phyloP scores from a whole-genome alignment of 495 filamentous ascomycete genomes.

The Penicillium taxi region DNA sequence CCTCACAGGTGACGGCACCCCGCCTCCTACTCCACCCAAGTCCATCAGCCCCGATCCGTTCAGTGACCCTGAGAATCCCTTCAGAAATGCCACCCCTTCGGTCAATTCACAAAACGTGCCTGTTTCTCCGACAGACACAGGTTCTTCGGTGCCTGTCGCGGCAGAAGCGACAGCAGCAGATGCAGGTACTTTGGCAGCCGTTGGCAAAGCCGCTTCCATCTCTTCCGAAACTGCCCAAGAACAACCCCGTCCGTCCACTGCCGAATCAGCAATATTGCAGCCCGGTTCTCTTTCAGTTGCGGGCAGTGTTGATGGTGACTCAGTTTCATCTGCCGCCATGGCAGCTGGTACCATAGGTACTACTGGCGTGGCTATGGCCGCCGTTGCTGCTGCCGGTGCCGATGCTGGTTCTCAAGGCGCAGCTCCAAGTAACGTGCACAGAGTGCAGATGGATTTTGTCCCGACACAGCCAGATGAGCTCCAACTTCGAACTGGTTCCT shows the following conservation, averaged over 20 bases:
- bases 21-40: slow-evolving; percentile 29
- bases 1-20: slow-evolving; percentile 29
- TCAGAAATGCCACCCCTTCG: slow-evolving; percentile 29
- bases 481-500: slow-evolving; percentile 64
- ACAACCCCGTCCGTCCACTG: slow-evolving; percentile 16
- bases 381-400: slow-evolving; percentile 23
- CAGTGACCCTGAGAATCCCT: slow-evolving; percentile 45
- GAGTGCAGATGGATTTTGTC: slow-evolving; percentile 91
- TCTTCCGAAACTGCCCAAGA: slow-evolving; percentile 33
- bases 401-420: slow-evolving; percentile 36
- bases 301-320: slow-evolving; percentile 21
- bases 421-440: slow-evolving; percentile 61
- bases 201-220: slow-evolving; percentile 25
- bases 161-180: slow-evolving; percentile 33
- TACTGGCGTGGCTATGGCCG: slow-evolving; percentile 20
- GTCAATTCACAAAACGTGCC: slow-evolving; percentile 8
- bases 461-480: slow-evolving; percentile 91
- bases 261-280: slow-evolving; percentile 14
- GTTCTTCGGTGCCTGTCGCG: slow-evolving; percentile 18
- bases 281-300: slow-evolving; percentile 11
- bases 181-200: slow-evolving; percentile 29
- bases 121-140: slow-evolving; percentile 17
- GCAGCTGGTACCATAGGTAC: slow-evolving; percentile 25
- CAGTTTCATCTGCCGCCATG: slow-evolving; percentile 25
- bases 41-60: slow-evolving; percentile 44